Base-by-base conservation (phyloP, 148 eudicot genomes). In the Oxyria digyna region DNA sequence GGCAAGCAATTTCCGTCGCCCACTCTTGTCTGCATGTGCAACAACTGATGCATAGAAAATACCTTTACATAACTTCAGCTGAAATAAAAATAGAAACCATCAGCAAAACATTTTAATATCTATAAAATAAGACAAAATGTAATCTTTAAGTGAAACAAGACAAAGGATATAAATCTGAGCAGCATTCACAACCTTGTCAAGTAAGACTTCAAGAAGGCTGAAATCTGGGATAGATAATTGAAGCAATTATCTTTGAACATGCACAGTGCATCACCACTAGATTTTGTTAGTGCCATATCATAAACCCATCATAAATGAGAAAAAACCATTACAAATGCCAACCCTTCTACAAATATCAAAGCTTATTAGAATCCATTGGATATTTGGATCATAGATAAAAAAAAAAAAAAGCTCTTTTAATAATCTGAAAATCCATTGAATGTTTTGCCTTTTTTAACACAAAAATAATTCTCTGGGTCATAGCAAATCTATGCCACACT, bases 211-310 rank as follows among this genome's bases (percentile, higher is more conserved):
- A 32, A 95, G 91, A 62, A 95, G 96, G 72, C 75, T 81, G 68
- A 80, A 75, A 83, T 95, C 99, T 69, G 89, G 85, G 69, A 87
- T 87, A 74, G 93, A 81, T 62, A 76, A 68, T n/a, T 15, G 99
- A 88, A 68, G 80, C 76, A 63, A 85, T 78, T 77, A 95, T 84
- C 89, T 83, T 91, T 48, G 96, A 80, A 75, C 91, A 91, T 43
- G 97, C 90, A 97, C 99, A 95, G 72, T 95, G 97, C 97, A 91
- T 91, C 55, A 91, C 74, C 66, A 95, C 99, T 76, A 88, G 85
- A 81, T 95, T 97, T 96, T 88, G 71, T 42, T 67, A 72, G 69
- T 49, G 49, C 37, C 57, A 50, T 68, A 73, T 55, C 35, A 55
- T 12, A 59, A 20, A 24, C 15, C 7, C 18, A 31, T 59, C 37